phyloP scores from a whole-genome alignment of 2,329 filamentous ascomycete species.

The Chaetomium sp. region DNA sequence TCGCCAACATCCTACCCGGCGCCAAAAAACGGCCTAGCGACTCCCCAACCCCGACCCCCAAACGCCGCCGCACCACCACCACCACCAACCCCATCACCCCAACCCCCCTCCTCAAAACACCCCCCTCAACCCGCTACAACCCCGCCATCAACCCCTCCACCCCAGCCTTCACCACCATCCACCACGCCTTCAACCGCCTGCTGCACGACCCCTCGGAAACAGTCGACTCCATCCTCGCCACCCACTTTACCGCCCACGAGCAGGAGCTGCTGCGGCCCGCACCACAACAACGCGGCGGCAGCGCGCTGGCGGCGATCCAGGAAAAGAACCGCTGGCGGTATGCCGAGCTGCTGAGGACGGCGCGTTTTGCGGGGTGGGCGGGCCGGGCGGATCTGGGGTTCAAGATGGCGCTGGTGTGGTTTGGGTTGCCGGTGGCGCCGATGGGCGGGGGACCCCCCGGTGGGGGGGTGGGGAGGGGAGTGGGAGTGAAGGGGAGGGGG shows the following conservation, averaged over 20 bases:
- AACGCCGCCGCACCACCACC: constrained; percentile 13
- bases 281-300: too few relatives aligned
- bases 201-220: constrained; percentile 28
- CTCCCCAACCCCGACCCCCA: not conserved
- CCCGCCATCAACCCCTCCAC: constrained; percentile 26
- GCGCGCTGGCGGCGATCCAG: constrained; percentile 29
- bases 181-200: constrained; percentile 16
- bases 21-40: not conserved
- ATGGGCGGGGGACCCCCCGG: too few relatives aligned
- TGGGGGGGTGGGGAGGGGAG: constrained; percentile 32
- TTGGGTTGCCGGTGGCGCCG: constrained; percentile 50
- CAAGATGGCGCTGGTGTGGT: constrained; percentile 52
- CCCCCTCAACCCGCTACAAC: constrained; percentile 17
- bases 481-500: constrained; percentile 20
- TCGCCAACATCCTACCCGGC: not conserved
- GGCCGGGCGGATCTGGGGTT: constrained; percentile 38
- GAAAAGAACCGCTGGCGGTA: constrained; percentile 25
- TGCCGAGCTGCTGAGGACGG: constrained; percentile 17
- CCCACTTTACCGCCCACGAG: constrained; percentile 35
- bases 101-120: not conserved
- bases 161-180: constrained; percentile 16
- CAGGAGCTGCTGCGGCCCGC: constrained; percentile 26
- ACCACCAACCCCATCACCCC: constrained; percentile 24
- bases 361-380: constrained; percentile 20
- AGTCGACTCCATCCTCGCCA: constrained; percentile 40